Evolutionary conservation across 1,139 yeast genomes (phyloP), one percentile per base, ranked within the genome.

Genomic region (Geotrichum restrictum): DNA sequence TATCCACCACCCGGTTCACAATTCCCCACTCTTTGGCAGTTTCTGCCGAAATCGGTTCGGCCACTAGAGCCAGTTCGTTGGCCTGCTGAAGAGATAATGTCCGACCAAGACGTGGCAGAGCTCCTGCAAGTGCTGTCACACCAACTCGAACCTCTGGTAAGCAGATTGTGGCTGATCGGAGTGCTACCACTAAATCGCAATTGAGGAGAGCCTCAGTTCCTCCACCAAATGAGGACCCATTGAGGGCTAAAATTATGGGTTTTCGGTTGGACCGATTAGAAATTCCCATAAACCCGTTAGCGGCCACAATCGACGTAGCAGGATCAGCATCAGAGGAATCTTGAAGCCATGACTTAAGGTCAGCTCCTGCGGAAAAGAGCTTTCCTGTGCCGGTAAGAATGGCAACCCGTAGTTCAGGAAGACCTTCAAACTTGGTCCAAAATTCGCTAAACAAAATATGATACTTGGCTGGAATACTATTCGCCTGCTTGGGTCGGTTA

Each of bases 111-210:
- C 70, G 60, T 19, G 69, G 69, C 31, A 67, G 56, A 2, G 69
- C 70, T 6, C 70, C 70, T 5, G 68, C 68, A 36, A 64, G 49
- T 6, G 69, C 70, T 16, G 63, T 55, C 24, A 67, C 67, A 10
- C 70, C 69, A 4, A 67, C 56, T n/a, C 67, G 60, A 19, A 63
- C 66, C 51, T 67, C 70, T 6, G 70, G 70, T 22, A 67, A 56
- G 1, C 62, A 52, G 37, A 67, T 56, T 3, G 62, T 59, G 4
- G 69, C 69, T 1, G 57, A 45, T 19, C 56, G 49, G 5, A 58
- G 57, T 1, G 69, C 69, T 8, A 67, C 65, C 2, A 67, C 69
- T 45, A 67, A 51, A 47, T 67, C 70, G 41, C 69, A 65, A 49
- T 67, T 67, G 51, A 65, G 56, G 11, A 65, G 57, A 7, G 64